phyloP scores from a whole-genome alignment of 129 eudicot species.

The Tagetes erecta region DNA sequence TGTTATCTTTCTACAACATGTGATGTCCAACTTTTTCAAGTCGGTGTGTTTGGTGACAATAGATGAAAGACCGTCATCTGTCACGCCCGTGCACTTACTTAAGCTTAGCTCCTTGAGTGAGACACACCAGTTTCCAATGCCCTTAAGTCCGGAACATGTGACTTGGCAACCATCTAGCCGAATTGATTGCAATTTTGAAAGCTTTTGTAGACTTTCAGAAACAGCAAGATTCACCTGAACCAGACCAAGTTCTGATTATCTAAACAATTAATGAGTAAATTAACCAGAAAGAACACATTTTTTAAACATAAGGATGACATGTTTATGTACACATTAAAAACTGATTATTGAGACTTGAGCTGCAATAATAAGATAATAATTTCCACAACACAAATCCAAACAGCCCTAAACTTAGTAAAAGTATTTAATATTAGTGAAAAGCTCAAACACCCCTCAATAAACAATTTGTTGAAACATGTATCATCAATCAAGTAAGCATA shows the following conservation, averaged over 20 bases:
- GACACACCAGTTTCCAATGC: constrained; percentile 66
- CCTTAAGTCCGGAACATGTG: constrained; percentile 70
- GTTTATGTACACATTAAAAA: not conserved
- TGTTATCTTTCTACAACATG: constrained; percentile 91
- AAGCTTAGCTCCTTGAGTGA: constrained; percentile 81
- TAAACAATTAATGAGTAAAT: not conserved
- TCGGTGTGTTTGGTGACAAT: constrained; percentile 68
- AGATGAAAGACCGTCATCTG: constrained; percentile 84
- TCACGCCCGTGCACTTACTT: constrained; percentile 87
- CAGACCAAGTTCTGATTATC: constrained; percentile 5
- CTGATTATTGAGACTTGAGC: not conserved
- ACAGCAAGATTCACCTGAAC: constrained; percentile 74
- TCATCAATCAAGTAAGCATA: not conserved
- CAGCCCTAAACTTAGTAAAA: not conserved
- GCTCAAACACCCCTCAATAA: not conserved
- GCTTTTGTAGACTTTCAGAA: constrained; percentile 74
- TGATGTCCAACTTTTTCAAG: constrained; percentile 74
- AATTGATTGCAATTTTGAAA: constrained; percentile 64
- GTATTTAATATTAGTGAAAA: constrained; percentile 19
- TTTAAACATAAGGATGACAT: not conserved
- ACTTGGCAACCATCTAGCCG: constrained; percentile 87
- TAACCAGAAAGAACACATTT: not conserved
- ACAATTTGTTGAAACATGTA: not conserved
- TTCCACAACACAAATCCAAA: not conserved
- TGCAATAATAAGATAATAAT: not conserved